Evolutionary conservation across 768 basidiomycete genomes (phyloP), one percentile per base, ranked within the genome.

Genomic region (Sistotremastrum niveocremeum): DNA sequence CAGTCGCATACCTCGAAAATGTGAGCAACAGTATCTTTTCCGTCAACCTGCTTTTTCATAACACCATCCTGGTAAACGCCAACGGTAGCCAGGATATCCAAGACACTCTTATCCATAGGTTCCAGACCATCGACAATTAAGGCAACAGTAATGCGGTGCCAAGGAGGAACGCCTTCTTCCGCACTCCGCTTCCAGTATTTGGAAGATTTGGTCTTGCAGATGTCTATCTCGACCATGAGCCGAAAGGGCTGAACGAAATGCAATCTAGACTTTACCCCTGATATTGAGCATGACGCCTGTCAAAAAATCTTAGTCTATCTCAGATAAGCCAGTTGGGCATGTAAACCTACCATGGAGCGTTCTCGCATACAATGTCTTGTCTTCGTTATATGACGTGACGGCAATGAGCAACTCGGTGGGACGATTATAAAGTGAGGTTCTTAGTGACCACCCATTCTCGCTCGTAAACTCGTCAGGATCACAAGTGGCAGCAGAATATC

Each of bases 11-110:
- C 86, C 77, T 95, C 91, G 57, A 97, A 98, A 49, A 98, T 88
- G 58, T 97, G 93, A 10, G 85, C 94, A 36, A 88, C 81, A 7
- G 83, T 88, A 50, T 88, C 76, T 62, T 94, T 89, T 49, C 76
- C 80, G 59, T 95, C 84, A 38, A 88, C 72, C 51, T 87, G 77
- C 62, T 89, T 93, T 66, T 91, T 91, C 84, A 93, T 90, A 51
- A 94, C 73, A 58, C 88, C 90, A 58, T 94, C 90, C 63, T 94
- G 90, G 57, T 94, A 94, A 4, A 89, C 84, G 32, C 90, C 90
- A 30, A 93, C 72, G 4, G 90, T 93, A 5, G 88, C 86, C 37
- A 94, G 69, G 53, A 93, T 56, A 66, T 93, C 89, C 46, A 94
- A 68, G 3, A 91, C 84, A 44, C 80, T 85, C 71, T 95, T 95